phyloP scores from a whole-genome alignment of 345 rosid genomes.

The Gossypium turneri region DNA sequence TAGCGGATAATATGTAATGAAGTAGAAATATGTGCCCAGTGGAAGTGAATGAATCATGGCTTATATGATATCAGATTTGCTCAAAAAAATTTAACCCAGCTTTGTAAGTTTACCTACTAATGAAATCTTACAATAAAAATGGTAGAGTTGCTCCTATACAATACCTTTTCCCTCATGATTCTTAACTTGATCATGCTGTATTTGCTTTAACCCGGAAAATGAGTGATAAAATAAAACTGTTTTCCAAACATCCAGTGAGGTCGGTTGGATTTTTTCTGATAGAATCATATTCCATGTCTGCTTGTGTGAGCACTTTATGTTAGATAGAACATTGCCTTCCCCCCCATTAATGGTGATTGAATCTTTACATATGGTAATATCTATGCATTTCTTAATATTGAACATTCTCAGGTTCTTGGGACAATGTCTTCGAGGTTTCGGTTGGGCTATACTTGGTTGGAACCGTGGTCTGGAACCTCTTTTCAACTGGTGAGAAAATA shows the following conservation, averaged over 20 bases:
- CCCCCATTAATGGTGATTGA: background rate
- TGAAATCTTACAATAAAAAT: background rate
- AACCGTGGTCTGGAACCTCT: slow-evolving; percentile 78
- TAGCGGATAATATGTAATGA: background rate
- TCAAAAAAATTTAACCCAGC: background rate
- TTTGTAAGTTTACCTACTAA: background rate
- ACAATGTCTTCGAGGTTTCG: slow-evolving; percentile 81
- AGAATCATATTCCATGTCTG: background rate
- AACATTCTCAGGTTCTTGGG: slow-evolving; percentile 77
- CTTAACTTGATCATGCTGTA: slow-evolving; percentile 2
- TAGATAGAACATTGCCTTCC: background rate
- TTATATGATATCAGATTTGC: background rate
- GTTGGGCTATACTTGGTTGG: slow-evolving; percentile 86
- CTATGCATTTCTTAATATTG: background rate
- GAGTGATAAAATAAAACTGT: background rate
- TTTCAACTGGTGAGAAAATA: slow-evolving; percentile 89
- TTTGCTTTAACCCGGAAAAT: background rate
- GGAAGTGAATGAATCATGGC: background rate
- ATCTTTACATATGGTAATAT: background rate
- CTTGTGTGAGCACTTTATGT: background rate
- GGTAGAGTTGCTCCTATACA: background rate
- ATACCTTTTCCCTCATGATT: background rate
- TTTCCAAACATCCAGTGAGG: background rate
- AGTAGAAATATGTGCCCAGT: background rate
- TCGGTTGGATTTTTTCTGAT: background rate